These are phyloP conservation scores for Phytophthora brassicae DNA, from an alignment of 352 stramenopile genomes.

Conservation along the genomic window DNA sequence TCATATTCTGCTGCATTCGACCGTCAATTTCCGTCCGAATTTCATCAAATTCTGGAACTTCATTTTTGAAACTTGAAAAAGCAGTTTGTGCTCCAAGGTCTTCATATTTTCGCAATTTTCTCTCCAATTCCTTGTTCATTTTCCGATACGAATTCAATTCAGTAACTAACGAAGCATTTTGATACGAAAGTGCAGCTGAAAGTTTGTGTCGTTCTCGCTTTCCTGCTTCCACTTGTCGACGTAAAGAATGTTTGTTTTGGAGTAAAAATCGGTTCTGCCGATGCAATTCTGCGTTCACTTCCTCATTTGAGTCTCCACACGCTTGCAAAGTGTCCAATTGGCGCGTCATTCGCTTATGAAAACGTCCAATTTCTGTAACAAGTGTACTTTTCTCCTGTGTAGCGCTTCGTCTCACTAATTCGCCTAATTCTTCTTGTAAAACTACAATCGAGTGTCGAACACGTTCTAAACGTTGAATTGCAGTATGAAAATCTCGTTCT, in stretches of 20 bases:
- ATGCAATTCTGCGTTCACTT: slow-evolving; percentile 70
- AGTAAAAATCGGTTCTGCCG: slow-evolving; percentile 75
- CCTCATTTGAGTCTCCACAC: slow-evolving; percentile 48
- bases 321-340: slow-evolving; percentile 58
- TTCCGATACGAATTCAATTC: slow-evolving; percentile 65
- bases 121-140: slow-evolving; percentile 70
- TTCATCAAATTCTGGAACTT: slow-evolving; percentile 26
- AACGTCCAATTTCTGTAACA: slow-evolving; percentile 57
- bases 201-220: slow-evolving; percentile 76
- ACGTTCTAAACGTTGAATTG: slow-evolving; percentile 43
- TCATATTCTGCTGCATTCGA: background rate
- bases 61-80: slow-evolving; percentile 5
- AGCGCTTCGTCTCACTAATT: slow-evolving; percentile 55
- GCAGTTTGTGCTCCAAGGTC: slow-evolving; percentile 8
- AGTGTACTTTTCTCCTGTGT: slow-evolving; percentile 67
- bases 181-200: slow-evolving; percentile 61
- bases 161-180: slow-evolving; percentile 66
- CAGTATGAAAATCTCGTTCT: slow-evolving; percentile 37
- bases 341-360: slow-evolving; percentile 62
- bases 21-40: slow-evolving; percentile 17
- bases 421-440: slow-evolving; percentile 63
- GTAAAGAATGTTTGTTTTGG: slow-evolving; percentile 74
- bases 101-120: slow-evolving; percentile 32
- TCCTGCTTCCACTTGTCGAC: slow-evolving; percentile 58
- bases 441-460: slow-evolving; percentile 61